A percentile compares a stretch with the other conserved stretches of the same genome.
Conservation (phyloP, 2,329 filamentous ascomycete genomes). For the Meredithiella fracta region DNA sequence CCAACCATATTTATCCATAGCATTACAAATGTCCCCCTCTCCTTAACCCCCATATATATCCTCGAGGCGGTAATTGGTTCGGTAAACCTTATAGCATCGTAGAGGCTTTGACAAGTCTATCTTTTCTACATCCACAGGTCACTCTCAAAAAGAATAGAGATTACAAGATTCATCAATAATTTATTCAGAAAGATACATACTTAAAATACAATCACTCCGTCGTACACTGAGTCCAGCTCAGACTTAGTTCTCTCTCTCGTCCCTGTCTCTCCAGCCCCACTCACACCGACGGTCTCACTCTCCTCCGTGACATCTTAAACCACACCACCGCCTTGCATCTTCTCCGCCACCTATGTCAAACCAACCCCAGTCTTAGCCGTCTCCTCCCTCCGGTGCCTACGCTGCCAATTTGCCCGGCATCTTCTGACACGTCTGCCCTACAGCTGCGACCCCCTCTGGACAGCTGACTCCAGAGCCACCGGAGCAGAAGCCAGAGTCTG, state of each 20-base stretch:
- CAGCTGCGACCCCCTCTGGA: neutral
- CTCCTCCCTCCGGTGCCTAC: neutral
- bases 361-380: neutral
- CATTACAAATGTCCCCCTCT: neutral
- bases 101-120: slow-evolving; percentile 1
- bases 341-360: too few relatives aligned
- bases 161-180: neutral
- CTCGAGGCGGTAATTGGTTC: neutral
- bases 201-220: too few relatives aligned
- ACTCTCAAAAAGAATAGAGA: too few relatives aligned
- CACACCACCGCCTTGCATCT: too few relatives aligned
- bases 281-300: neutral
- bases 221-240: too few relatives aligned
- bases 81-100: neutral
- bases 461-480: neutral
- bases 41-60: neutral
- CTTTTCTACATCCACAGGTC: too few relatives aligned
- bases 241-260: neutral
- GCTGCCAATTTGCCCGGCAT: neutral
- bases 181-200: too few relatives aligned
- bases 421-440: neutral
- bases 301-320: too few relatives aligned
- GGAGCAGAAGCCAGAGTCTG: neutral
- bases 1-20: too few relatives aligned
- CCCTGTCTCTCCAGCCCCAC: neutral